Evolutionary conservation across 2,329 filamentous ascomycete species (phyloP).

Genomic region (Purpureocillium takamizusanense): DNA sequence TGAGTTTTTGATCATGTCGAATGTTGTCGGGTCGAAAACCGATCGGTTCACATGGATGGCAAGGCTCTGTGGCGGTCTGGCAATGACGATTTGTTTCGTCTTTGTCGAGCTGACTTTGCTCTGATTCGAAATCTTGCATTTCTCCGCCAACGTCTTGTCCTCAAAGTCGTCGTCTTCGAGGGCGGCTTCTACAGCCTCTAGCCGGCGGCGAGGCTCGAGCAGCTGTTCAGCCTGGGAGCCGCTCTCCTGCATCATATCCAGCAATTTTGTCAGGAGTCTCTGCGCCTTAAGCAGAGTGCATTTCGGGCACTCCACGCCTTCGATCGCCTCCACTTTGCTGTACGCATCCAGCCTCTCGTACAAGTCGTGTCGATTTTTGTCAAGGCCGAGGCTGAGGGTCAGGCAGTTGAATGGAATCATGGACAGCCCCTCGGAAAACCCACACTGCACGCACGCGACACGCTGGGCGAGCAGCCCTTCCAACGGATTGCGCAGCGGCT

Average conservation of each 20-base stretch:
- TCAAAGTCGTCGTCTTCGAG: conserved; percentile 75
- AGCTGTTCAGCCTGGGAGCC: conserved; percentile 38
- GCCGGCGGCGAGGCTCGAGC: conserved; percentile 40
- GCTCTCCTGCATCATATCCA: conserved; percentile 27
- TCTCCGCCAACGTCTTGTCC: conserved; percentile 53
- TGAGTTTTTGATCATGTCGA: conserved; percentile 73
- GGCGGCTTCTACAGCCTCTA: conserved; percentile 59
- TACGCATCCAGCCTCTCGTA: conserved; percentile 77
- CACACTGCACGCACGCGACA: conserved; percentile 78
- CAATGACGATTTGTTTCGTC: conserved; percentile 80
- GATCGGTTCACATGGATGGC: conserved; percentile 87
- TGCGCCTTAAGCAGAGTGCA: conserved; percentile 66
- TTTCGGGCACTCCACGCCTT: conserved; percentile 83
- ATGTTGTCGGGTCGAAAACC: conserved; percentile 77
- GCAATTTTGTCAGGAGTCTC: conserved; percentile 36
- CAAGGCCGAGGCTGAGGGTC: conserved; percentile 68
- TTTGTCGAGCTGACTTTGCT: conserved; percentile 72
- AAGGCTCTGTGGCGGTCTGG: conserved; percentile 69
- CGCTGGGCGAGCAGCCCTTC: conserved; percentile 83
- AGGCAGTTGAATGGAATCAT: conserved; percentile 92
- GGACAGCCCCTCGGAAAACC: conserved; percentile 77
- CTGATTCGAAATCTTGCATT: conserved; percentile 58
- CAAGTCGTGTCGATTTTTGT: conserved; percentile 55
- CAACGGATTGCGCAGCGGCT: conserved; percentile 59
- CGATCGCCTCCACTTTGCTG: conserved; percentile 74